Evolutionary conservation across 495 filamentous ascomycete species (phyloP), one percentile per base, ranked within the genome.

Genomic region (Massariosphaeria phaeospora): DNA sequence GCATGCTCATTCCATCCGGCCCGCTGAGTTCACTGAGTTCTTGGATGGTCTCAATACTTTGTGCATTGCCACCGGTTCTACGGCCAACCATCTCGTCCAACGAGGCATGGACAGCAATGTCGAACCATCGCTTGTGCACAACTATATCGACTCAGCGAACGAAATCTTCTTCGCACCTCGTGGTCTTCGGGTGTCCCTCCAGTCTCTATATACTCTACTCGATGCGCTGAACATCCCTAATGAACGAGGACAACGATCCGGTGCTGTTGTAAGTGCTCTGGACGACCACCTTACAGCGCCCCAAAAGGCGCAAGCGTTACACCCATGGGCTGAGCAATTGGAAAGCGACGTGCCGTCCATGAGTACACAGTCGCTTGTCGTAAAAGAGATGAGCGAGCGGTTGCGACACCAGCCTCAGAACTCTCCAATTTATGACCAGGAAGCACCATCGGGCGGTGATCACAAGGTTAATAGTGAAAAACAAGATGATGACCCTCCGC

Each of bases 11-110:
- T 55, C 52, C 10, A 63, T 66, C 45, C 41, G 47, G 9, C 59
- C 59, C 0, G 54, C 54, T 25, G 63, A 66, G 31, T 66, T 66
- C 38, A 30, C 52, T 12, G 45, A 47, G 3, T 66, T 66, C 31
- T 40, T 66, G 7, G 63, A 66, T 27, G 55, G 55, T 15, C 50
- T 66, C 6, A 66, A 66, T 53, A 46, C 54, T 7, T 43, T 65
- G 1, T 53, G 43, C 42, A 11, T 4, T 1, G 52, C 61, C 8
- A 56, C 57, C 2, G 17, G 24, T 15, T 42, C 49, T n/a, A 50
- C 43, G 7, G 20, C 54, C 10, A 11, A 20, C 1, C 30, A 60
- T 18, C 26, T 59, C 18, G 21, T 26, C n/a, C 2, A 42, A 3
- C n/a, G 15, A 2, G 21, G 36, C 2, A 9, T 13, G 20, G 23